A percentile compares a stretch with the other conserved stretches of the same genome.
Evolutionary conservation across 2,329 filamentous ascomycete genomes (phyloP).

Genomic region (Verticillium isaacii): DNA sequence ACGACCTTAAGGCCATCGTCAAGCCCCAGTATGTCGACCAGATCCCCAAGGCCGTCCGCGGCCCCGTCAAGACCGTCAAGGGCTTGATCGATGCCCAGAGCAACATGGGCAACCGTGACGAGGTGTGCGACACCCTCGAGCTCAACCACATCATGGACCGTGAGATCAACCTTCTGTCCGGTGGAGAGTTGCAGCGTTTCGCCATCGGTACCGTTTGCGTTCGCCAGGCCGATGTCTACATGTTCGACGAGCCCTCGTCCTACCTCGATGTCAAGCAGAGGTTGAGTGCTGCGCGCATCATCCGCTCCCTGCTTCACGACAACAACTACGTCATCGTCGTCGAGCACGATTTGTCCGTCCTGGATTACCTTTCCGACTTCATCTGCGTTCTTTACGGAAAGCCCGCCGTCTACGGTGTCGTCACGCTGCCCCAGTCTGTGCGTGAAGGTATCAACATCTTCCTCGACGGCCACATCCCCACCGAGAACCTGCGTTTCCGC

Average conservation of each 20-base stretch:
- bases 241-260: constrained; percentile 99
- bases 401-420: constrained; percentile 95
- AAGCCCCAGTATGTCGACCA: constrained; percentile 99
- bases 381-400: constrained; percentile 96
- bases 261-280: constrained; percentile 99
- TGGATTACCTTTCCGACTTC: constrained; percentile 98
- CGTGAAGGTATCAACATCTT: constrained; percentile 99
- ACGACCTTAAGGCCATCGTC: constrained; percentile 94
- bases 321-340: constrained; percentile 98
- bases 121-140: constrained; percentile 81
- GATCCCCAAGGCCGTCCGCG: constrained; percentile 87
- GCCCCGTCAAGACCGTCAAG: constrained; percentile 73
- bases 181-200: constrained; percentile 97
- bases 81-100: constrained; percentile 71
- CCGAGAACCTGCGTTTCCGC: constrained; percentile 96
- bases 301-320: constrained; percentile 81
- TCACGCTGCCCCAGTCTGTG: constrained; percentile 91
- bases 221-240: constrained; percentile 95
- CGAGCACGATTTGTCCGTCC: constrained; percentile 96
- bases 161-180: constrained; percentile 84
- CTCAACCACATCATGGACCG: constrained; percentile 86
- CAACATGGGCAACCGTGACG: constrained; percentile 73
- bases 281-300: constrained; percentile 85
- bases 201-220: constrained; percentile 95
- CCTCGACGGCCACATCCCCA: constrained; percentile 95